Evolutionary conservation across 164 flowering plant genomes (phyloP).

Genomic region (Chimonanthus praecox): DNA sequence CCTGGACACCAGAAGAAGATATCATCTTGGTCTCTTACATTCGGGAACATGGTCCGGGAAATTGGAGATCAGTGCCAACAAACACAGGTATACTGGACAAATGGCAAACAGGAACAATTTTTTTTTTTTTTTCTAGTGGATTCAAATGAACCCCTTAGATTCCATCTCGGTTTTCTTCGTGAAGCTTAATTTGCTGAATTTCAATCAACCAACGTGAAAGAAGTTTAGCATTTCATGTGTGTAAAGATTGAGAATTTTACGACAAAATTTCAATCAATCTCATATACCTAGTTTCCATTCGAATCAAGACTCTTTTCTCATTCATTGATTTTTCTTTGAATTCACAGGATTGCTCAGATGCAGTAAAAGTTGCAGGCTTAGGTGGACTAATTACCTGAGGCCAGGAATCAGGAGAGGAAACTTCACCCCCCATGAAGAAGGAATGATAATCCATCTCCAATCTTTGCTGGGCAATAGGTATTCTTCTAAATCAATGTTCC

Average conservation of each 20-base stretch:
- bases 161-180: background rate
- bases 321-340: too few species aligned
- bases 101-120: background rate
- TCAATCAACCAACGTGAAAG: background rate
- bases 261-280: background rate
- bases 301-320: background rate
- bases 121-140: background rate
- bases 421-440: slow-evolving; percentile 90
- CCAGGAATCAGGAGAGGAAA: slow-evolving; percentile 94
- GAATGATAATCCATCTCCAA: slow-evolving; percentile 87
- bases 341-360: slow-evolving; percentile 68
- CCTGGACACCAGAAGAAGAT: slow-evolving; percentile 95
- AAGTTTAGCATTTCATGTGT: background rate
- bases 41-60: slow-evolving; percentile 60
- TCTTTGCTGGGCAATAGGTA: slow-evolving; percentile 88
- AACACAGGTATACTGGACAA: slow-evolving; percentile 24
- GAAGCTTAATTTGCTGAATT: background rate
- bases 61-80: slow-evolving; percentile 38
- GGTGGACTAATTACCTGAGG: slow-evolving; percentile 91
- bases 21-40: slow-evolving; percentile 51
- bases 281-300: background rate
- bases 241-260: background rate
- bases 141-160: background rate
- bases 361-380: slow-evolving; percentile 93
- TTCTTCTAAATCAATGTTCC: background rate